These are phyloP conservation scores for Clausena lansium DNA, from an alignment of 345 rosid genomes.

Conservation along the genomic window DNA sequence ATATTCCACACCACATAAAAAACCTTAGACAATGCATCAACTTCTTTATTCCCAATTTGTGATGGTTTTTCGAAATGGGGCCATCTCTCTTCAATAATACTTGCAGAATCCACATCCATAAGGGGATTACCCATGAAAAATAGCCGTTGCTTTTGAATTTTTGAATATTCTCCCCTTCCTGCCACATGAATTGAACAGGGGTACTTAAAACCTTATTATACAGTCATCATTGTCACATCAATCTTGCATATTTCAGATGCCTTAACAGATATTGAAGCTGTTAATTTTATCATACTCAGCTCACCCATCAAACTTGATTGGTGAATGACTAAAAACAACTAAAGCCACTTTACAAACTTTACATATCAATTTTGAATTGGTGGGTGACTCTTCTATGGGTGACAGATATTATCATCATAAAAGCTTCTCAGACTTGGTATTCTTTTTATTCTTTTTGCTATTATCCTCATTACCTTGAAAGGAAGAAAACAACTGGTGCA, in stretches of 20 bases:
- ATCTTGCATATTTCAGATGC: not conserved
- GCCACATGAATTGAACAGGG: not conserved
- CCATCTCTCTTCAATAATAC: constrained; percentile 25
- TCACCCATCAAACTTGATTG: constrained; percentile 1
- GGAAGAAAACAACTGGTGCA: not conserved
- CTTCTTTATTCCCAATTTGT: constrained; percentile 31
- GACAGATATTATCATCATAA: constrained; percentile 6
- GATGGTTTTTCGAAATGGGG: constrained; percentile 14
- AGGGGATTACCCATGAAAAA: constrained; percentile 7
- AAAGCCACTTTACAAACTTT: not conserved
- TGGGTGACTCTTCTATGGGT: not conserved
- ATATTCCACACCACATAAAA: constrained; percentile 13
- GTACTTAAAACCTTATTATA: constrained; percentile 3
- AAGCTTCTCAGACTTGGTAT: not conserved
- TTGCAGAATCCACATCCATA: constrained; percentile 28
- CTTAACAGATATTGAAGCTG: not conserved
- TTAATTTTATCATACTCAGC: not conserved
- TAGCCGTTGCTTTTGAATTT: constrained; percentile 29
- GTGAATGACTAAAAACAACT: not conserved
- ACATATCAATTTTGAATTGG: not conserved
- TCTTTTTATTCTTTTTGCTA: not conserved
- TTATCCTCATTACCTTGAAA: not conserved
- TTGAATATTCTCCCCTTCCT: constrained; percentile 24
- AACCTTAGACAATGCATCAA: constrained; percentile 24
- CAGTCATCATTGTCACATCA: constrained; percentile 10